Conservation (phyloP, 805 yeast species). For the Cyberlindnera galapagoensis region DNA sequence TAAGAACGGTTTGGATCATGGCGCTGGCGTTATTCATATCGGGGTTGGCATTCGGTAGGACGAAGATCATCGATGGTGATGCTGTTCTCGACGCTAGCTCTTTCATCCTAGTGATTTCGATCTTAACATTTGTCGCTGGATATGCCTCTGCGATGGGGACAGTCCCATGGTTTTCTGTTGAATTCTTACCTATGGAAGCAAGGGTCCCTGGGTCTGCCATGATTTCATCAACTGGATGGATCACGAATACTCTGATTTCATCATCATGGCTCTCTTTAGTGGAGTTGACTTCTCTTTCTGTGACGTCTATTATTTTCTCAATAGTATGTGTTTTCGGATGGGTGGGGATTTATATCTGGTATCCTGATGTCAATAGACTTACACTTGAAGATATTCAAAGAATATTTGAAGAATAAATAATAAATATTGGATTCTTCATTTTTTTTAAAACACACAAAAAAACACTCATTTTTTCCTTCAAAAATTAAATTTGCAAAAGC, state of each 20-base stretch:
- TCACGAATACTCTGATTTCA: conserved; percentile 31
- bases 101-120: conserved; percentile 24
- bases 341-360: conserved; percentile 33
- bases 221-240: conserved; percentile 38
- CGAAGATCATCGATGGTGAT: neutral
- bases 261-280: conserved; percentile 30
- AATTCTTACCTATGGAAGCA: conserved; percentile 35
- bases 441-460: too few species aligned
- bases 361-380: conserved; percentile 40
- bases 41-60: conserved; percentile 23
- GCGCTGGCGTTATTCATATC: conserved; percentile 28
- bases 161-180: conserved; percentile 40
- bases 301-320: conserved; percentile 31
- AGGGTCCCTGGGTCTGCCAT: conserved; percentile 37
- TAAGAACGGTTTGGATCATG: conserved; percentile 36
- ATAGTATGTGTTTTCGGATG: conserved; percentile 29
- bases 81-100: conserved; percentile 11
- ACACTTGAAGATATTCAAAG: conserved; percentile 36
- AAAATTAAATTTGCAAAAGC: too few species aligned
- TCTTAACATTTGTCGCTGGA: conserved; percentile 32
- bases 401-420: conserved; percentile 27
- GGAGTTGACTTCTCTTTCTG: conserved; percentile 24
- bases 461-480: too few species aligned
- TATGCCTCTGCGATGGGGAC: conserved; percentile 39
- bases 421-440: too few species aligned